phyloP scores from a whole-genome alignment of 352 stramenopile species.

The Elongisporangium prolatum region DNA sequence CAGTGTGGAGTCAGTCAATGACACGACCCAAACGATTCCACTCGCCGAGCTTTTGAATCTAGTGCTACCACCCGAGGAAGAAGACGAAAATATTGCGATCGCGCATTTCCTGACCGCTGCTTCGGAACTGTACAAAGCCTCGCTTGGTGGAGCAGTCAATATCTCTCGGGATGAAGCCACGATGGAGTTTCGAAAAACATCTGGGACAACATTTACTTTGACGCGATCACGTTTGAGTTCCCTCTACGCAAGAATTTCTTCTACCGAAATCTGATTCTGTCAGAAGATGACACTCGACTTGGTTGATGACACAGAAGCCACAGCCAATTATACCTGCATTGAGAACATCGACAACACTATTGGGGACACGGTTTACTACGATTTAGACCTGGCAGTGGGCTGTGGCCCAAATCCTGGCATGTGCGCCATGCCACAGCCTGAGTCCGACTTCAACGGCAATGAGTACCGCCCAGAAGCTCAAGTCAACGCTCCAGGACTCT shows the following conservation, averaged over 20 bases:
- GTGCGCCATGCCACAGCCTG: not conserved
- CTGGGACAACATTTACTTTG: not conserved
- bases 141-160: not conserved
- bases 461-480: constrained; percentile 10
- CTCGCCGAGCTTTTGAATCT: not conserved
- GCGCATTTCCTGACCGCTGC: not conserved
- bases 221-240: not conserved
- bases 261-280: not conserved
- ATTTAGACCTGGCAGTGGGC: not conserved
- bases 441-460: not conserved
- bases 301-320: not conserved
- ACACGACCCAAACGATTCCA: not conserved
- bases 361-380: not conserved
- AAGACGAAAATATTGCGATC: not conserved
- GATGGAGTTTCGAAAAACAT: not conserved
- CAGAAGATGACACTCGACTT: not conserved
- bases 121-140: not conserved
- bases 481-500: constrained; percentile 32
- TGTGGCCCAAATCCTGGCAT: not conserved
- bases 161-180: not conserved
- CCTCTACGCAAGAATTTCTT: not conserved
- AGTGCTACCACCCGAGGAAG: not conserved
- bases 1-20: not conserved
- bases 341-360: not conserved
- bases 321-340: not conserved